Evolutionary conservation across 345 rosid species (phyloP), one percentile per base, ranked within the genome.

Genomic region (Citrus hindsii): DNA sequence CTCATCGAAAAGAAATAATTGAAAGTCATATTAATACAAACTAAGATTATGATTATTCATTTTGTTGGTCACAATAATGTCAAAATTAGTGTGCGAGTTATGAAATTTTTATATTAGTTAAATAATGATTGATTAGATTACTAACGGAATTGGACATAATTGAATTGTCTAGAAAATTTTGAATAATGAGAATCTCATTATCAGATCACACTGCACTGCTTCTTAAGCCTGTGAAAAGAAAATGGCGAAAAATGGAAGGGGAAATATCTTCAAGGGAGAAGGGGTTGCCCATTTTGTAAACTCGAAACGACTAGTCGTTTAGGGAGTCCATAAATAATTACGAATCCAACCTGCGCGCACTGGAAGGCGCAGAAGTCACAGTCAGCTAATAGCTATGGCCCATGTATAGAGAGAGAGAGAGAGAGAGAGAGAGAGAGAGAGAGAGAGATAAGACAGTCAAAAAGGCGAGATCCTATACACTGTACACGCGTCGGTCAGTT

Each of bases 401-500:
- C 51, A 13, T 13, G 14, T 12, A 46, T 2, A 60, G 79, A 38
- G 63, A 4, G 58, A 46, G 7, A 19, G 4, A 35, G 6, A 60
- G 75, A 38, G 56, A 4, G 46, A 46, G 7, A 19, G 4, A n/a
- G n/a, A n/a, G n/a, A n/a, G n/a, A 25, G 6, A 1, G 1, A 27
- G 0, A 35, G 38, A 35, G 18, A 62, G n/a, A 21, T 9, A 33
- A 12, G 48, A n/a, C 10, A 71, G 86, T 79, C 79, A 81, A 84
- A 81, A 79, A 67, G 79, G 64, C 30, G 0, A 76, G 35, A 81
- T 81, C 80, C 78, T 83, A 62, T 80, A n/a, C 65, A 74, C 81
- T 79, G 86, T 82, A 53, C 62, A 82, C 38, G 60, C 79, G 81
- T 83, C 83, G 81, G 79, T 84, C 68, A 12, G 58, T 37, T 79